Percentiles rank a stretch among this genome's conserved stretches.
Evolutionary conservation across 768 basidiomycete species (phyloP).

Genomic region (Podaxis pistillaris): DNA sequence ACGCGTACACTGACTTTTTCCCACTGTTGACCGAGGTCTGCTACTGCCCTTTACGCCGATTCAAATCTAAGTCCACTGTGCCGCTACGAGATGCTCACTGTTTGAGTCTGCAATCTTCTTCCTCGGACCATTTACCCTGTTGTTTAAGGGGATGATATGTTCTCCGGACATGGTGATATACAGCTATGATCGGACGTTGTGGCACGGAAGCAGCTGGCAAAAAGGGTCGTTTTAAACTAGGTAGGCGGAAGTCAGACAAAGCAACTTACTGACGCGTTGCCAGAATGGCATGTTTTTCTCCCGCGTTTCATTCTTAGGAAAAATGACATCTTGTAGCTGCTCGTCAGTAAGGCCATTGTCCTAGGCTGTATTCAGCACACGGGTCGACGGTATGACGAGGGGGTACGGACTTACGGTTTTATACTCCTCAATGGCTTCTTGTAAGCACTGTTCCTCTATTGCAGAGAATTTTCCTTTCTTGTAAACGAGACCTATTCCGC

Average conservation of each 20-base stretch:
- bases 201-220: constrained; percentile 64
- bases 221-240: constrained; percentile 12
- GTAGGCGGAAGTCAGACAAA: not conserved
- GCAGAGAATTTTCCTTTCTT: constrained; percentile 88
- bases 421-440: constrained; percentile 62
- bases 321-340: constrained; percentile 63
- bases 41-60: constrained; percentile 54
- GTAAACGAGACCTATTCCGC: constrained; percentile 66
- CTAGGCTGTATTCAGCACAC: constrained; percentile 29
- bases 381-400: not conserved
- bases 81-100: constrained; percentile 41
- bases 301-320: constrained; percentile 59
- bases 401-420: constrained; percentile 42
- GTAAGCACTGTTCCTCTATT: constrained; percentile 68
- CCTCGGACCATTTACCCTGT: constrained; percentile 67
- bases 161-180: constrained; percentile 80
- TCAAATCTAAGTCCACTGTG: not conserved
- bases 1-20: constrained; percentile 71
- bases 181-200: constrained; percentile 76
- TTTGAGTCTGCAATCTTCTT: constrained; percentile 63
- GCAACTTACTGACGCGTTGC: constrained; percentile 70
- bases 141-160: constrained; percentile 65
- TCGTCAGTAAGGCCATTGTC: constrained; percentile 50
- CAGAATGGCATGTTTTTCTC: constrained; percentile 66
- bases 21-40: constrained; percentile 74